These are phyloP conservation scores for Auricularia sp. DNA, from an alignment of 768 basidiomycete species.

Conservation along the genomic window DNA sequence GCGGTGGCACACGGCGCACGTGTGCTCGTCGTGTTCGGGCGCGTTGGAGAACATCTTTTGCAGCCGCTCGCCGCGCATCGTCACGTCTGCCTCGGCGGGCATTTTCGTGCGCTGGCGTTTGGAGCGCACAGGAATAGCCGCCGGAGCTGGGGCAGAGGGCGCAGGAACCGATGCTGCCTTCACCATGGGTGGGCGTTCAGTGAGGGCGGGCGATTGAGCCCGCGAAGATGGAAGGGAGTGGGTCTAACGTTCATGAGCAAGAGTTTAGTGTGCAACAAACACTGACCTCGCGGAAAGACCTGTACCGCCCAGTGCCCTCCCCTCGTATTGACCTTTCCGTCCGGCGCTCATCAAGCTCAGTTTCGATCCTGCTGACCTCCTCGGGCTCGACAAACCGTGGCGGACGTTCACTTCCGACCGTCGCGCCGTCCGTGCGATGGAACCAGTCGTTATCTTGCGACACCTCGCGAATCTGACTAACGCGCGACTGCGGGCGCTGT, in stretches of 20 bases:
- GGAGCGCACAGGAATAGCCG: conserved; percentile 1
- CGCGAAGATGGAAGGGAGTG: not conserved
- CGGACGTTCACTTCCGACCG: conserved; percentile 27
- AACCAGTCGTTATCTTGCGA: not conserved
- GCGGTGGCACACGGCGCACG: conserved; percentile 57
- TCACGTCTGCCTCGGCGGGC: conserved; percentile 32
- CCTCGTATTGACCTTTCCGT: conserved; percentile 33
- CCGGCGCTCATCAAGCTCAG: conserved; percentile 52
- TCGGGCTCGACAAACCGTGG: conserved; percentile 7
- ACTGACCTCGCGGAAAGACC: conserved; percentile 1
- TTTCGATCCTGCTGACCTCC: conserved; percentile 5
- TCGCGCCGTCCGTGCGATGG: conserved; percentile 41
- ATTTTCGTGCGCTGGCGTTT: conserved; percentile 47
- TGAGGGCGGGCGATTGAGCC: conserved; percentile 1
- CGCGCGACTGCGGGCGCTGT: not conserved
- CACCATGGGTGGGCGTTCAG: conserved; percentile 8
- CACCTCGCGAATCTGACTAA: not conserved
- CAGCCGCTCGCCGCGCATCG: conserved; percentile 66
- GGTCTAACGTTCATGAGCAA: not conserved
- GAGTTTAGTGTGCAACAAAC: not conserved
- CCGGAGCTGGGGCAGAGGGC: conserved; percentile 2
- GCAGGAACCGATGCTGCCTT: not conserved
- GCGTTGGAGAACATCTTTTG: conserved; percentile 76
- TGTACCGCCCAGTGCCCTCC: not conserved
- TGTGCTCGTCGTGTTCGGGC: conserved; percentile 61